phyloP scores from a whole-genome alignment of 148 eudicot species.

The Rhododendron henanense region DNA sequence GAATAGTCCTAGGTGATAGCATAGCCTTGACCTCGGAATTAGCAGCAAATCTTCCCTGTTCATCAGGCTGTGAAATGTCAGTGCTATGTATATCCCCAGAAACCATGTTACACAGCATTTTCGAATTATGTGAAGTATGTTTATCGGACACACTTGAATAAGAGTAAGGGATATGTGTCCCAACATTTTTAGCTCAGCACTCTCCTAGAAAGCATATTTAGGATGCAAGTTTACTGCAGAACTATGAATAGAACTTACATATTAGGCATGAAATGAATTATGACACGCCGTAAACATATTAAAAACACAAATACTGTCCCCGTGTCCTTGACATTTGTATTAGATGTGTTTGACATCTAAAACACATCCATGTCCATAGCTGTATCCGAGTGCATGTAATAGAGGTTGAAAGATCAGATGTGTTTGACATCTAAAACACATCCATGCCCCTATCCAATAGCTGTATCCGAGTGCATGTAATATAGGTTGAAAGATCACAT shows the following conservation, averaged over 20 bases:
- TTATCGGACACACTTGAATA: not conserved
- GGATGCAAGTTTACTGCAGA: not conserved
- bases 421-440: not conserved
- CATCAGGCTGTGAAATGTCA: conserved; percentile 5
- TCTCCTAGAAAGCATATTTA: not conserved
- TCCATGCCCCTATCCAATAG: not conserved
- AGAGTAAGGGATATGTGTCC: not conserved
- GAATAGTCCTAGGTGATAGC: conserved; percentile 26
- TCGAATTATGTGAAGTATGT: not conserved
- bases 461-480: not conserved
- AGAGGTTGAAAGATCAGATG: not conserved
- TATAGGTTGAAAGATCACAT: not conserved
- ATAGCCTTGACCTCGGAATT: conserved; percentile 24
- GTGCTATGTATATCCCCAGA: conserved; percentile 9
- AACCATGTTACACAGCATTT: not conserved
- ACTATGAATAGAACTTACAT: not conserved
- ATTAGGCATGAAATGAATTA: not conserved
- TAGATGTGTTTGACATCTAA: not conserved
- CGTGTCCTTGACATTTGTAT: not conserved
- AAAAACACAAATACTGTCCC: not conserved
- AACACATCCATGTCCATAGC: not conserved
- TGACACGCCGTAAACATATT: not conserved
- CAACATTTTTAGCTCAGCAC: not conserved
- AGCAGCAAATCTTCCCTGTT: conserved; percentile 26
- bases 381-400: not conserved